phyloP scores from a whole-genome alignment of 768 basidiomycete species.

The Suillus subaureus region DNA sequence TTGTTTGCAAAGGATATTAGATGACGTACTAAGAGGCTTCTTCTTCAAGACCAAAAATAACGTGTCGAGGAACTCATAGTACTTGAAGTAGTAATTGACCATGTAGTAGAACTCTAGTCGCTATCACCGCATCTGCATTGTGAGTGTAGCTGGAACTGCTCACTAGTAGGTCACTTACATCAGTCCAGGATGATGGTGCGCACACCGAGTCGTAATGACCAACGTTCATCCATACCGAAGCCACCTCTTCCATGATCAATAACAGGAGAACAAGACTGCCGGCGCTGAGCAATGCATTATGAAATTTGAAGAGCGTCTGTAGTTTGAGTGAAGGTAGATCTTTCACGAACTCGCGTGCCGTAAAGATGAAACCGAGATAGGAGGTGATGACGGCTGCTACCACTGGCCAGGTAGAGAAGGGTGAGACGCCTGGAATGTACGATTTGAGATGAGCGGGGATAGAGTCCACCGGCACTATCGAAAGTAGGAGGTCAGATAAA shows the following conservation, averaged over 20 bases:
- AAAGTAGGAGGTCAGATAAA: slow-evolving; percentile 69
- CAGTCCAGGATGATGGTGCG: slow-evolving; percentile 72
- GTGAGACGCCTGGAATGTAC: slow-evolving; percentile 77
- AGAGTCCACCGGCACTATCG: slow-evolving; percentile 48
- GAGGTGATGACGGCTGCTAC: slow-evolving; percentile 68
- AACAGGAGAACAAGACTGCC: slow-evolving; percentile 79
- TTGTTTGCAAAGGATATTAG: slow-evolving; percentile 3
- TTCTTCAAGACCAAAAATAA: slow-evolving; percentile 96
- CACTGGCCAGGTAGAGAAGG: slow-evolving; percentile 72
- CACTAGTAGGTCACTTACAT: slow-evolving; percentile 50
- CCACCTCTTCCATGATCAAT: slow-evolving; percentile 86
- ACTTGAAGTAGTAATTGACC: slow-evolving; percentile 97
- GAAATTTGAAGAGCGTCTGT: slow-evolving; percentile 77
- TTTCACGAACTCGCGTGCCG: slow-evolving; percentile 82
- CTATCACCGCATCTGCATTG: slow-evolving; percentile 38
- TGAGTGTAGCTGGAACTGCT: slow-evolving; percentile 5
- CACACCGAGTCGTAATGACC: slow-evolving; percentile 82
- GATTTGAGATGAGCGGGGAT: slow-evolving; percentile 58
- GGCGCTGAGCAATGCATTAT: slow-evolving; percentile 83
- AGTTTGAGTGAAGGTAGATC: slow-evolving; percentile 69
- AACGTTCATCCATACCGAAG: slow-evolving; percentile 74
- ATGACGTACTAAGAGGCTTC: slow-evolving; percentile 82
- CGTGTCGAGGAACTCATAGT: slow-evolving; percentile 91
- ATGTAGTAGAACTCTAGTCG: slow-evolving; percentile 93
- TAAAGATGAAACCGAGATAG: slow-evolving; percentile 88